phyloP scores from a whole-genome alignment of 1,284 basidiomycete genomes.

The Fomitopsis palustris region DNA sequence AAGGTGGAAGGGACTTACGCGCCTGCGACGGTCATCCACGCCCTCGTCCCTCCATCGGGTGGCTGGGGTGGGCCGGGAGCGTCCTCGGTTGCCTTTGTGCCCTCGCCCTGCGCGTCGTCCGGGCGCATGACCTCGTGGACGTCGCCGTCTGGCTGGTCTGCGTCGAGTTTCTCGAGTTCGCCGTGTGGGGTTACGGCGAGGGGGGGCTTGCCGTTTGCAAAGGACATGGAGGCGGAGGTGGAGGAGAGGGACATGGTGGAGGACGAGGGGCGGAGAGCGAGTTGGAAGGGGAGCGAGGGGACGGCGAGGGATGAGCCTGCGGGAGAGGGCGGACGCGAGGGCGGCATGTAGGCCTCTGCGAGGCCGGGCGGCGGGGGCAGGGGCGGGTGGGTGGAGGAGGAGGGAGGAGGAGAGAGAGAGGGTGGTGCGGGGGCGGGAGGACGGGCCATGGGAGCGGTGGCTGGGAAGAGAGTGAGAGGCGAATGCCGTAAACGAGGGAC shows the following conservation, averaged over 20 bases:
- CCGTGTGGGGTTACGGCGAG: background rate
- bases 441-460: background rate
- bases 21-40: conserved; percentile 15
- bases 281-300: background rate
- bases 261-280: background rate
- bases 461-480: background rate
- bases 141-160: background rate
- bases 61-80: background rate
- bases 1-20: conserved; percentile 9
- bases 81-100: background rate
- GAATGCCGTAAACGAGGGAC: background rate
- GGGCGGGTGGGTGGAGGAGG: background rate
- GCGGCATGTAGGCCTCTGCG: background rate
- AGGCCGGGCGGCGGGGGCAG: background rate
- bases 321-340: background rate
- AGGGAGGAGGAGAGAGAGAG: background rate
- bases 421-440: background rate
- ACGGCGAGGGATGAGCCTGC: background rate
- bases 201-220: background rate
- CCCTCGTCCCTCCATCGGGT: conserved; percentile 16
- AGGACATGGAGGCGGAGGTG: background rate
- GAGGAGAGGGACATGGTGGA: conserved; percentile 2
- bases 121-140: background rate
- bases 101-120: background rate
- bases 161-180: background rate